A percentile compares a stretch with the other conserved stretches of the same genome.
These are phyloP conservation scores for Alternaria longipes DNA, from an alignment of 2,329 filamentous ascomycete species.

Conservation along the genomic window DNA sequence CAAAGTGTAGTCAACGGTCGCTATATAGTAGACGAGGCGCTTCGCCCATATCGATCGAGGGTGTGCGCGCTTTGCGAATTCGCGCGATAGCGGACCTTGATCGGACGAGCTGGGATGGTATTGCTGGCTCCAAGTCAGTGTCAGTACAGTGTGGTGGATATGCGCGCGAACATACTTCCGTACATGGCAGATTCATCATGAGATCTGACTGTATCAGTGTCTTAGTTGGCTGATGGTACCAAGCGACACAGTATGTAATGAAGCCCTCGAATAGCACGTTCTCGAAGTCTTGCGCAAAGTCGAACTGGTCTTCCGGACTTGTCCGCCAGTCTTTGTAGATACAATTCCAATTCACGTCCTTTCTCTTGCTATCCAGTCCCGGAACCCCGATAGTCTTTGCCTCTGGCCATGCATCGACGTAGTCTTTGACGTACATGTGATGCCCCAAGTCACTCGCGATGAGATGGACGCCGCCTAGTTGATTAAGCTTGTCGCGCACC, in stretches of 20 bases:
- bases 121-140: slow-evolving; percentile 15
- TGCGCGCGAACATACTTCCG: slow-evolving; percentile 11
- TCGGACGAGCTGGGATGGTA: slow-evolving; percentile 21
- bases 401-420: slow-evolving; percentile 18
- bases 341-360: slow-evolving; percentile 24
- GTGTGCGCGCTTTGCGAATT: slow-evolving; percentile 24
- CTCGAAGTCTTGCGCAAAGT: slow-evolving; percentile 22
- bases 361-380: slow-evolving; percentile 21
- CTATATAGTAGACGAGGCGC: slow-evolving; percentile 23
- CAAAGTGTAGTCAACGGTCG: slow-evolving; percentile 17
- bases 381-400: slow-evolving; percentile 25
- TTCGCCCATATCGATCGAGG: slow-evolving; percentile 26
- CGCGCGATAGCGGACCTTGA: slow-evolving; percentile 14
- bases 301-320: slow-evolving; percentile 24
- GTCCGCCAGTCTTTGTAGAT: slow-evolving; percentile 19
- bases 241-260: slow-evolving; percentile 27
- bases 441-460: slow-evolving; percentile 25
- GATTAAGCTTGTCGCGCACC: slow-evolving; percentile 14
- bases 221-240: slow-evolving; percentile 23
- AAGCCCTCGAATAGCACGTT: slow-evolving; percentile 28
- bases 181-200: slow-evolving; percentile 28
- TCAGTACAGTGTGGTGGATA: rapidly evolving
- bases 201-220: slow-evolving; percentile 26
- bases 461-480: slow-evolving; percentile 24
- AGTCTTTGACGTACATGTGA: slow-evolving; percentile 20